Percentiles rank a stretch among this genome's conserved stretches.
Conservation (phyloP, 2,329 filamentous ascomycete species). For the Tothia fuscella region DNA sequence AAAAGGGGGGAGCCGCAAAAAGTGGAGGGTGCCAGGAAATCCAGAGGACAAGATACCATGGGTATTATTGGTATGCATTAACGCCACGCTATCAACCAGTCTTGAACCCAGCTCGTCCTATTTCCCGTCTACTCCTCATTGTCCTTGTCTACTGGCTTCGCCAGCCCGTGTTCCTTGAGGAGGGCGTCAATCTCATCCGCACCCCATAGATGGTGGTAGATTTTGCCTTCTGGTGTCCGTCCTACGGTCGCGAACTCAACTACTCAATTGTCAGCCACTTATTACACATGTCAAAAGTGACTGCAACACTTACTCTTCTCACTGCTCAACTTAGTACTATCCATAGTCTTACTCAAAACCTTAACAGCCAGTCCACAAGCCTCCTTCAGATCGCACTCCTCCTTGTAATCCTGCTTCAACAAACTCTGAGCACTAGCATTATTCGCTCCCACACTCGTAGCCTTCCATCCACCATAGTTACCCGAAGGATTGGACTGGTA, state of each 20-base stretch:
- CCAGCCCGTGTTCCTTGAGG: constrained; percentile 89
- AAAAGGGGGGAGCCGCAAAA: no score
- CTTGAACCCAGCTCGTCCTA: background rate
- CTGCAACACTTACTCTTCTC: constrained; percentile 73
- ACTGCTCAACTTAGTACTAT: constrained; percentile 95
- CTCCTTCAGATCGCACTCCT: constrained; percentile 91
- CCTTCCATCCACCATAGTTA: constrained; percentile 99
- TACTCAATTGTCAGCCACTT: constrained; percentile 29
- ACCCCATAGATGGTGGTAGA: constrained; percentile 96
- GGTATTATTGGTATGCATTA: no score
- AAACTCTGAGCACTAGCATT: constrained; percentile 94
- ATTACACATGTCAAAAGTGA: constrained; percentile 9
- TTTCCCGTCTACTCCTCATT: constrained; percentile 5
- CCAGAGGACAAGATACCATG: no score
- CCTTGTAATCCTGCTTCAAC: constrained; percentile 99
- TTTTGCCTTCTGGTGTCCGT: constrained; percentile 86
- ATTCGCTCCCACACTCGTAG: constrained; percentile 93
- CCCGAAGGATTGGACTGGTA: constrained; percentile 98
- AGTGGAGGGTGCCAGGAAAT: no score
- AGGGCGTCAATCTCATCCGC: constrained; percentile 92
- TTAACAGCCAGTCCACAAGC: constrained; percentile 96
- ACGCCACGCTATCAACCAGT: no score
- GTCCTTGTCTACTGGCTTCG: constrained; percentile 68
- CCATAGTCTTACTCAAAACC: constrained; percentile 99
- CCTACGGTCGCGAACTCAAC: constrained; percentile 98